Evolutionary conservation across 2,329 filamentous ascomycete genomes (phyloP).

Genomic region (Coniochaeta sp.): DNA sequence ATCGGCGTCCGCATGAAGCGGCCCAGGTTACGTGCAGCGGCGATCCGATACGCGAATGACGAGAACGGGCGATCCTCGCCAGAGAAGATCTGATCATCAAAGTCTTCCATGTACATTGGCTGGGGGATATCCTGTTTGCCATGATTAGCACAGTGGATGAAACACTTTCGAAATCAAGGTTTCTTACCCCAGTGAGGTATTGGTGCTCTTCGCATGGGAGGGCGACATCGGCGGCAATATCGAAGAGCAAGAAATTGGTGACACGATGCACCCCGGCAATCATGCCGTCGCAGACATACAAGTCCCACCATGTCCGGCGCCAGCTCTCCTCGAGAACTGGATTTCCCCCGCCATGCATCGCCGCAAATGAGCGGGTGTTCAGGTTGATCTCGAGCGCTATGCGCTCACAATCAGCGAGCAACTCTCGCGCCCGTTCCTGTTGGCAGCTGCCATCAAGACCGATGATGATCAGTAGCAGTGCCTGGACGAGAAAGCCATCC

Average conservation of each 20-base stretch:
- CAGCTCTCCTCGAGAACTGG: conserved; percentile 72
- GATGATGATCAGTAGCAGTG: conserved; percentile 68
- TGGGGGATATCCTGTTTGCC: conserved; percentile 43
- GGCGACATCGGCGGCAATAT: conserved; percentile 58
- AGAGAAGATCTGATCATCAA: conserved; percentile 69
- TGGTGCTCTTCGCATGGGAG: conserved; percentile 80
- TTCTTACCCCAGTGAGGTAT: conserved; percentile 52
- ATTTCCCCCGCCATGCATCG: conserved; percentile 54
- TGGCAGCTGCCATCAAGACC: conserved; percentile 71
- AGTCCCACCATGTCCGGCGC: conserved; percentile 85
- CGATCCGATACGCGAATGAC: conserved; percentile 78
- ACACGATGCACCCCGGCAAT: conserved; percentile 71
- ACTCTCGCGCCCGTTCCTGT: conserved; percentile 57
- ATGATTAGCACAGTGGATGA: not conserved
- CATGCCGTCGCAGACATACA: conserved; percentile 76
- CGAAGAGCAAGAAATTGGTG: conserved; percentile 62
- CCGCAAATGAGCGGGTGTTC: conserved; percentile 61
- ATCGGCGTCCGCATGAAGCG: conserved; percentile 58
- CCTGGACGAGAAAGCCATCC: conserved; percentile 64
- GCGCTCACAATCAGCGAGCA: conserved; percentile 60
- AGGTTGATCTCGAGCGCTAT: conserved; percentile 71
- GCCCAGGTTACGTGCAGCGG: conserved; percentile 71
- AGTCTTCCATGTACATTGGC: conserved; percentile 60
- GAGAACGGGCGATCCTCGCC: conserved; percentile 67
- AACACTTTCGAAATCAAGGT: too few relatives aligned